Base-by-base conservation (phyloP, 441 rosid genomes). In the Arabidopsis hybrid region DNA sequence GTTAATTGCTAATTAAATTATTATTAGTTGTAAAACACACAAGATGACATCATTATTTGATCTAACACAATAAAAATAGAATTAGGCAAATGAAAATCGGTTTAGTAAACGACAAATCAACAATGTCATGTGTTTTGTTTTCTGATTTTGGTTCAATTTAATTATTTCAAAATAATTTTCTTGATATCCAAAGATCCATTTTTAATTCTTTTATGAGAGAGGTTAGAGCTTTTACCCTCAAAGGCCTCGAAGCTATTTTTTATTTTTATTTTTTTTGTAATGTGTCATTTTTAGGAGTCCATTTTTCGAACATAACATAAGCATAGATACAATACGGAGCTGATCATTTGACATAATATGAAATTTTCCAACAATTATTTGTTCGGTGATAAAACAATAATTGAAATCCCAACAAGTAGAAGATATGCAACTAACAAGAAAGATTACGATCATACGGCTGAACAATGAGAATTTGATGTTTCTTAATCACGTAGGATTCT, bases 381-480 rank as follows among this genome's bases (percentile, higher is more conserved):
- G 59, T 57, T 36, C 26, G 11, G 14, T 10, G 71, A 47, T 47
- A 16, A 16, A 66, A 35, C 18, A 49, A 55, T 14, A 52, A 52
- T 34, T 58, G 8, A 57, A 17, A 47, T 47, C 67, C 13, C 35
- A 58, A 65, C 26, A 58, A 58, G 53, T 31, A 43, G 50, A 57
- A 45, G 26, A 58, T 49, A 32, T 74, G 29, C 62, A 65, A 17
- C 21, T 31, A 59, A 57, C 61, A 39, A 59, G 61, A 12, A 16
- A 16, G 60, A 58, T 58, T 49, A 59, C 39, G 47, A 74, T 40
- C 50, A 8, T 74, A 59, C 29, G 67, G 53, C 61, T 50, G 17
- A 74, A 32, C 10, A 8, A 18, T 1, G 55, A 12, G 53, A 43
- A 59, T 74, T 49, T 58, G 29, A 47, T 73, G 2, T 31, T 29